phyloP scores from a whole-genome alignment of 1,284 basidiomycete species.

The Ustilago curta region DNA sequence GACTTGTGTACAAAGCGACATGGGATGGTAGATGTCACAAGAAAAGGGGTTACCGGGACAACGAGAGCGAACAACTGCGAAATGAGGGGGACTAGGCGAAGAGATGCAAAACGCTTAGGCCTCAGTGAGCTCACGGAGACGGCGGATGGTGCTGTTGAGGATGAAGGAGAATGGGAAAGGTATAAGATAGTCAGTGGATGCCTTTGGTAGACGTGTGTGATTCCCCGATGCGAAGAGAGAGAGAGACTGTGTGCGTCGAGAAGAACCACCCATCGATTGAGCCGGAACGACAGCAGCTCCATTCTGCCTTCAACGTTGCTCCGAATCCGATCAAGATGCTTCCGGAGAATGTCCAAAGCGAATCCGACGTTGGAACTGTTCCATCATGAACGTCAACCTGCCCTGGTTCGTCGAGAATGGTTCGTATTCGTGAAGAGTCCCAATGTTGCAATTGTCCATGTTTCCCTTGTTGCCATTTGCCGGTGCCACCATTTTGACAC shows the following conservation, averaged over 20 bases:
- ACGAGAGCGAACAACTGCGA: constrained; percentile 11
- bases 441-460: too few species aligned
- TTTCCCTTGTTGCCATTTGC: background rate
- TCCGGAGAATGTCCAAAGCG: too few species aligned
- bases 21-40: constrained; percentile 16
- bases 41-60: constrained; percentile 14
- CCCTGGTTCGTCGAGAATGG: too few species aligned
- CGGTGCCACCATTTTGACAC: background rate
- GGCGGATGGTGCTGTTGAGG: constrained; percentile 68
- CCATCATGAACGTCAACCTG: too few species aligned
- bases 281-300: too few species aligned
- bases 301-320: too few species aligned
- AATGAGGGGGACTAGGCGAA: constrained; percentile 3
- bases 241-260: too few species aligned
- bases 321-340: too few species aligned
- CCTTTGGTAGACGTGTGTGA: background rate
- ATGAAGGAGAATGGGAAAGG: background rate
- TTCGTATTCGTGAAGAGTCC: too few species aligned
- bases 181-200: constrained; percentile 16
- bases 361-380: too few species aligned
- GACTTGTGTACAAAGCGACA: constrained; percentile 49
- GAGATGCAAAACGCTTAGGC: constrained; percentile 53
- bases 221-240: background rate
- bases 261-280: too few species aligned
- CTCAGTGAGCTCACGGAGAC: constrained; percentile 69